A percentile compares a stretch with the other conserved stretches of the same genome.
Conservation (phyloP, 2,329 filamentous ascomycete species). For the Hypoxylon sp. region DNA sequence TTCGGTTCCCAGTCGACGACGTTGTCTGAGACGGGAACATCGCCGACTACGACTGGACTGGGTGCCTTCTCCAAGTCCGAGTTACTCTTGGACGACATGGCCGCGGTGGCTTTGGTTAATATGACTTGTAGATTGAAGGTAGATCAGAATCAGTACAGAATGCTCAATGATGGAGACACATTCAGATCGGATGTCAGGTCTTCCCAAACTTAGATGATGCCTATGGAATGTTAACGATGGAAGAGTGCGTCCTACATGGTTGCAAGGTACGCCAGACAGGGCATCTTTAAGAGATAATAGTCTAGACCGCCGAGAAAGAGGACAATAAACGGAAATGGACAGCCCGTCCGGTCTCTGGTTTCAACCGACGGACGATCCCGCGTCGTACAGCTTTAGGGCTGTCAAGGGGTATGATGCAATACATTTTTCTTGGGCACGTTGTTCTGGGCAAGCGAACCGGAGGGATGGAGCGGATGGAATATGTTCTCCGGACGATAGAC, state of each 20-base stretch:
- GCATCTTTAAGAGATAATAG: constrained; percentile 9
- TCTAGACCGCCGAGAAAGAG: background rate
- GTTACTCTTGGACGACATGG: constrained; percentile 5
- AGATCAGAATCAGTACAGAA: background rate
- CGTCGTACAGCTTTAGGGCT: background rate
- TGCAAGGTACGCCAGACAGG: constrained; percentile 6
- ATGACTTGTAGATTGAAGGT: background rate
- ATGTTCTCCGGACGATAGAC: background rate
- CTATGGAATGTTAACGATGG: background rate
- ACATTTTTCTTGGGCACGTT: background rate
- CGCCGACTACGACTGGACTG: background rate
- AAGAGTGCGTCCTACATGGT: background rate
- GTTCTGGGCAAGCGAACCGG: background rate
- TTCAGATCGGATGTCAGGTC: background rate
- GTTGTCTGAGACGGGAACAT: constrained; percentile 1
- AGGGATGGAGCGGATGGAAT: background rate
- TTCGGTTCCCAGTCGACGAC: constrained; percentile 12
- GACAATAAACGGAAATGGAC: background rate
- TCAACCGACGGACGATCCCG: constrained; percentile 1
- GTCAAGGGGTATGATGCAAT: background rate
- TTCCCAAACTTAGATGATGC: background rate
- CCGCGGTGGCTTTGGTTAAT: background rate
- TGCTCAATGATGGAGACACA: background rate
- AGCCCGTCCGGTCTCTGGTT: background rate
- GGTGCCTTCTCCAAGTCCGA: constrained; percentile 16